Evolutionary conservation across 2,329 filamentous ascomycete genomes (phyloP).

Genomic region (Beauveria pseudobassiana): DNA sequence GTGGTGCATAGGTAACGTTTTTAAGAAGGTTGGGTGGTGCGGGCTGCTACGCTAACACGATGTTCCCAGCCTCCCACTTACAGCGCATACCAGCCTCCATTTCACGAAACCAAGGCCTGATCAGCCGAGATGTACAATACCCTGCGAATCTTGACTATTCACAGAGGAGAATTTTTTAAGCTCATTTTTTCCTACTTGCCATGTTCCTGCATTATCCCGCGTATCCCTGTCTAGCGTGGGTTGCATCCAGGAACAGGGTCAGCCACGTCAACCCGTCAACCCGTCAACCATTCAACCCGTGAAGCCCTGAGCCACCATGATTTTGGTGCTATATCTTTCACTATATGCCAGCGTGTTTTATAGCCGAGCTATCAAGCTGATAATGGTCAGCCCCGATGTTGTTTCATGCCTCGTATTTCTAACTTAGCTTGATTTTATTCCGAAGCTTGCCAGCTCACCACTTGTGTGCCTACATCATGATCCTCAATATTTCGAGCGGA

Average conservation of each 20-base stretch:
- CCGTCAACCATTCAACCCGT: neutral
- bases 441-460: too few relatives aligned
- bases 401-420: too few relatives aligned
- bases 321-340: neutral
- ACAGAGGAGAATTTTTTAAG: neutral
- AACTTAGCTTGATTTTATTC: too few relatives aligned
- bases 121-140: neutral
- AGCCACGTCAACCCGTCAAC: neutral
- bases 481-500: too few relatives aligned
- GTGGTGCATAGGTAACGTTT: conserved; percentile 24
- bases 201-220: neutral
- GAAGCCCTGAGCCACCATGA: neutral
- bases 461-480: too few relatives aligned
- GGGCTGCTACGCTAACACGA: conserved; percentile 13
- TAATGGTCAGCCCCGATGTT: neutral
- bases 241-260: neutral
- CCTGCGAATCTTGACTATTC: neutral
- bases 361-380: neutral
- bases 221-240: neutral
- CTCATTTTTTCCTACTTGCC: neutral
- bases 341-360: neutral
- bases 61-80: conserved; percentile 30
- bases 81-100: conserved; percentile 10
- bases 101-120: conserved; percentile 5
- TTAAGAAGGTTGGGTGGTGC: conserved; percentile 21